Evolutionary conservation across 441 rosid genomes (phyloP).

Genomic region (Pelargonium myrrhifolium): DNA sequence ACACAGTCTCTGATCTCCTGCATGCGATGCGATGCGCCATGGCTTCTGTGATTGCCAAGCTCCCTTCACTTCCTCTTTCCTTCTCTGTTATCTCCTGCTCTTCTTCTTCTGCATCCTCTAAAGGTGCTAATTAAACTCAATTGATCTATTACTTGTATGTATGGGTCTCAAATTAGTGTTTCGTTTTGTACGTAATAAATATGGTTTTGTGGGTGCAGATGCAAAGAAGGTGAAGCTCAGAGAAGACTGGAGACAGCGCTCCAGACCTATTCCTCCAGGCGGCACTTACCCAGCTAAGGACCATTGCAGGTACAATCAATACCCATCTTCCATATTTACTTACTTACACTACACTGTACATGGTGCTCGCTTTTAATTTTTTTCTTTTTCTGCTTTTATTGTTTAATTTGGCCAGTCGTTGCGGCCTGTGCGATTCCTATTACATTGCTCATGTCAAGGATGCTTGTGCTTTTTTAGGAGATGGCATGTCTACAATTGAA

Average conservation of each 20-base stretch:
- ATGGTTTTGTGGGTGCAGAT: too few relatives aligned
- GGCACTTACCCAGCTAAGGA: conserved; percentile 93
- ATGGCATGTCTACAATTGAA: conserved; percentile 91
- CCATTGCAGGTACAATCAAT: conserved; percentile 71
- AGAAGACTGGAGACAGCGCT: conserved; percentile 79
- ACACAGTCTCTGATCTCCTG: too few relatives aligned
- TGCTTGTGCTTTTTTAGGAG: conserved; percentile 92
- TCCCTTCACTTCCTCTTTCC: neutral
- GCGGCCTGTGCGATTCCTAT: conserved; percentile 89
- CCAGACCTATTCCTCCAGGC: conserved; percentile 78
- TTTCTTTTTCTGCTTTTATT: neutral
- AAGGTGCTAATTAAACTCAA: neutral
- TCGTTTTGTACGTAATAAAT: too few relatives aligned
- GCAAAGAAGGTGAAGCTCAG: conserved; percentile 47
- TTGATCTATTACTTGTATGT: neutral
- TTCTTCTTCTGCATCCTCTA: neutral
- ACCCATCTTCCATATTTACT: neutral
- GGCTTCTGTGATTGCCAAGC: neutral
- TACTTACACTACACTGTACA: too few relatives aligned
- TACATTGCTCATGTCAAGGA: conserved; percentile 88
- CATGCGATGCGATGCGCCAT: too few relatives aligned
- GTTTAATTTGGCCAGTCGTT: conserved; percentile 36
- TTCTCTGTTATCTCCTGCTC: too few relatives aligned
- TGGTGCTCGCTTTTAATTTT: too few relatives aligned
- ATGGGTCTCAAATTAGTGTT: neutral